phyloP scores from a whole-genome alignment of 2,329 filamentous ascomycete genomes.

The Hypoxylon sp. region DNA sequence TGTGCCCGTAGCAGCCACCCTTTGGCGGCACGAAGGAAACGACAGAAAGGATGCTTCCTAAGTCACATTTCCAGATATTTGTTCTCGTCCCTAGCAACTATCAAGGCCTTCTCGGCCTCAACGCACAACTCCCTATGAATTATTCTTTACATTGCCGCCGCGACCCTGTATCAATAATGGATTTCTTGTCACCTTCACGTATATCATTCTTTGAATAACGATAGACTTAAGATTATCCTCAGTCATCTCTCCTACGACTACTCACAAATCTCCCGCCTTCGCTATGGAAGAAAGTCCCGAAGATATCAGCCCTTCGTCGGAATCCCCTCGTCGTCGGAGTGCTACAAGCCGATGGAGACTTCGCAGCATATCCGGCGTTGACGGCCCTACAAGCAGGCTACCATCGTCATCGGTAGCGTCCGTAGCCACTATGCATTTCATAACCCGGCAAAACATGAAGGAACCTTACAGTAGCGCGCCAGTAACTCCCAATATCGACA shows the following conservation, averaged over 20 bases:
- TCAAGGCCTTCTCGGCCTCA: slow-evolving; percentile 13
- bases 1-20: background rate
- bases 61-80: slow-evolving; percentile 10
- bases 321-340: slow-evolving; percentile 39
- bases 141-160: slow-evolving; percentile 4
- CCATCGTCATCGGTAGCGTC: slow-evolving; percentile 43
- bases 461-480: slow-evolving; percentile 35
- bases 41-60: background rate
- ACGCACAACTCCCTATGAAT: slow-evolving; percentile 31
- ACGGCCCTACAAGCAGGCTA: slow-evolving; percentile 46
- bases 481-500: slow-evolving; percentile 40
- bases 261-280: slow-evolving; percentile 10
- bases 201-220: slow-evolving; percentile 11
- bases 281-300: slow-evolving; percentile 36
- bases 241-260: background rate
- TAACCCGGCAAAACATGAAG: slow-evolving; percentile 31
- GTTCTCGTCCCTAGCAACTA: no score
- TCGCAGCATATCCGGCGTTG: slow-evolving; percentile 48
- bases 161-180: slow-evolving; percentile 28
- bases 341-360: slow-evolving; percentile 43
- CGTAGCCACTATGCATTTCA: slow-evolving; percentile 19
- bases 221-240: slow-evolving; percentile 15
- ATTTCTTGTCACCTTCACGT: slow-evolving; percentile 27
- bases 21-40: background rate
- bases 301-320: slow-evolving; percentile 40